Percentiles rank a stretch among this genome's conserved stretches.
phyloP scores from a whole-genome alignment of 495 filamentous ascomycete species.

The Staphylotrichum longicolle region DNA sequence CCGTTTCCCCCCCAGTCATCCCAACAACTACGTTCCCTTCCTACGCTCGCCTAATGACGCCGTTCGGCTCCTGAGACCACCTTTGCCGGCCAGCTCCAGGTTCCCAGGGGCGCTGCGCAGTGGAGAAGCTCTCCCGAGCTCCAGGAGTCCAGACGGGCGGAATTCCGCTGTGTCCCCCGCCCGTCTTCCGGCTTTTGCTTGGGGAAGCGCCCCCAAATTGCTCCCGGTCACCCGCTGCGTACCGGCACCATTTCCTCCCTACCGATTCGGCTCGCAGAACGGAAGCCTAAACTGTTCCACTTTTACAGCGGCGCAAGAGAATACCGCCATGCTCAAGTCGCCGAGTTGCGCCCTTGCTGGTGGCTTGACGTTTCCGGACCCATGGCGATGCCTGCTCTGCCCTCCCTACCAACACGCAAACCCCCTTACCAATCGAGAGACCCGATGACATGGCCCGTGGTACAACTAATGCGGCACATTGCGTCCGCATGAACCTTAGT shows the following conservation, averaged over 20 bases:
- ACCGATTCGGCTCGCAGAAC: not conserved
- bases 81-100: not conserved
- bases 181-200: not conserved
- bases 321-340: not conserved
- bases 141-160: not conserved
- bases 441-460: no score
- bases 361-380: not conserved
- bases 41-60: slow-evolving; percentile 2
- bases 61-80: slow-evolving; percentile 1
- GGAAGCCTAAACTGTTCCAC: slow-evolving; percentile 9
- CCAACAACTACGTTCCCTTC: not conserved
- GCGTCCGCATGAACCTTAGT: no score
- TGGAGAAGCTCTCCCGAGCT: no score
- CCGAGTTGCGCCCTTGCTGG: not conserved
- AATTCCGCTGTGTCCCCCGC: not conserved
- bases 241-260: not conserved
- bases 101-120: no score
- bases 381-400: slow-evolving; percentile 2
- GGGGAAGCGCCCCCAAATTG: slow-evolving; percentile 1
- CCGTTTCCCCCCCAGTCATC: not conserved
- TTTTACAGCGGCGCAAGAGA: not conserved
- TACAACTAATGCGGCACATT: no score
- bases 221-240: not conserved
- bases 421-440: no score
- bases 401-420: not conserved